Evolutionary conservation across 1,284 basidiomycete genomes (phyloP), one percentile per base, ranked within the genome.

Genomic region (Ganoderma leucocontextum): DNA sequence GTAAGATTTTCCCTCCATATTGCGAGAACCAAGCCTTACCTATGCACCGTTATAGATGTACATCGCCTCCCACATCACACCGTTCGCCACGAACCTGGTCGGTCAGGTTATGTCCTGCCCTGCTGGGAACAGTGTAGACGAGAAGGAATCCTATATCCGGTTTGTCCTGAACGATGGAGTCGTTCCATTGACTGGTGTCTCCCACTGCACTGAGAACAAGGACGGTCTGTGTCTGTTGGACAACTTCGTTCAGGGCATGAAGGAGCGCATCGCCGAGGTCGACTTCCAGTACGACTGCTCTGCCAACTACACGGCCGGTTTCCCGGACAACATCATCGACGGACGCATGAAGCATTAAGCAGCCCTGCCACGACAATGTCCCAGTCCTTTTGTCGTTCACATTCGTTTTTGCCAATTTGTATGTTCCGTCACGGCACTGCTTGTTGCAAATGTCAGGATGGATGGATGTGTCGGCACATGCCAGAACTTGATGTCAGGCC

Each of bases 31-130:
- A 10, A 33, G 33, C 4, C 57, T 63, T 33, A 65, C 22, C n/a
- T 10, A 7, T 22, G 15, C 19, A 8, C 1, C 22, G 10, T 38
- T 39, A 17, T 63, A 85, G 84, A 83, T 84, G 2, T 89, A 86
- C 74, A 76, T 82, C 44, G 78, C 80, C 12, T 83, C 82, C 57
- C 78, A 84, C 60, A 78, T 87, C 35, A 78, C 82, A 0, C 87
- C 90, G 0, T 91, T 92, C 75, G 88, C 84, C 0, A 75, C 84
- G 12, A 83, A 84, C 76, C 80, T 91, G 33, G 86, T 90, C 58
- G 85, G 87, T 4, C 90, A 92, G 75, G 86, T 92, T 6, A 78
- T 91, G 25, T 82, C 84, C 2, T 92, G 84, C 75, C 79, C 82
- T 15, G 77, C 79, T 1, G 49, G 65, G 4, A 52, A 44, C 38